phyloP scores from a whole-genome alignment of 2,329 filamentous ascomycete species.

The Aspergillus neoniger region DNA sequence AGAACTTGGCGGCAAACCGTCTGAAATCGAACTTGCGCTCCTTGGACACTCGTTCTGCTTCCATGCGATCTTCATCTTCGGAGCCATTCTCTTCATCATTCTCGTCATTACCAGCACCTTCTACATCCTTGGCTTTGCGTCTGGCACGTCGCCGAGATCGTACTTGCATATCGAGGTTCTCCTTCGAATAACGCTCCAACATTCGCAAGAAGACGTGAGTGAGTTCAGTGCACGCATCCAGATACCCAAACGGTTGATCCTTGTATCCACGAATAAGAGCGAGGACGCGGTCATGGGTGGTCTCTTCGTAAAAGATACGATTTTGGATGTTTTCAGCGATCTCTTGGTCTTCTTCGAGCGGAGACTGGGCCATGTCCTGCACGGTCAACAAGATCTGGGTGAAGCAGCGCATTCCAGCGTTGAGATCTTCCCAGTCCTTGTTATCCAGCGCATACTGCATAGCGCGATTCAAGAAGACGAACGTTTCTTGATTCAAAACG shows the following conservation, averaged over 20 bases:
- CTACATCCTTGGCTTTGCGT: slow-evolving; percentile 63
- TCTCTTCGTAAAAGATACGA: slow-evolving; percentile 97
- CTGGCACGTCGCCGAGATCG: slow-evolving; percentile 74
- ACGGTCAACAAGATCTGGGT: slow-evolving; percentile 91
- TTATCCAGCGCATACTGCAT: slow-evolving; percentile 78
- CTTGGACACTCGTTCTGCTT: slow-evolving; percentile 69
- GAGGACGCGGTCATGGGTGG: slow-evolving; percentile 84
- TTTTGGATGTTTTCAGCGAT: slow-evolving; percentile 97
- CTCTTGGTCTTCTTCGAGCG: slow-evolving; percentile 89
- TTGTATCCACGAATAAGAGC: slow-evolving; percentile 83
- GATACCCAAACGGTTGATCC: slow-evolving; percentile 88
- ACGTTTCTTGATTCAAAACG: slow-evolving; percentile 92
- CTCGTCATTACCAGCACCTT: slow-evolving; percentile 46
- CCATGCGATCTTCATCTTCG: slow-evolving; percentile 72
- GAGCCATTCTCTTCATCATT: slow-evolving; percentile 58
- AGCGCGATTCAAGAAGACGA: slow-evolving; percentile 79
- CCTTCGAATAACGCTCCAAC: slow-evolving; percentile 89
- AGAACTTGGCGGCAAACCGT: slow-evolving; percentile 77
- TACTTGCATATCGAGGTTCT: slow-evolving; percentile 91
- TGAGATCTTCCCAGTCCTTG: slow-evolving; percentile 84
- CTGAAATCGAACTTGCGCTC: slow-evolving; percentile 95
- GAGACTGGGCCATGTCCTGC: slow-evolving; percentile 84
- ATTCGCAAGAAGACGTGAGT: slow-evolving; percentile 89
- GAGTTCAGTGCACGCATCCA: slow-evolving; percentile 89
- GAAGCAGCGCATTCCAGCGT: slow-evolving; percentile 88